These are phyloP conservation scores for Harringtonia aguacate DNA, from an alignment of 2,329 filamentous ascomycete species.

Conservation along the genomic window DNA sequence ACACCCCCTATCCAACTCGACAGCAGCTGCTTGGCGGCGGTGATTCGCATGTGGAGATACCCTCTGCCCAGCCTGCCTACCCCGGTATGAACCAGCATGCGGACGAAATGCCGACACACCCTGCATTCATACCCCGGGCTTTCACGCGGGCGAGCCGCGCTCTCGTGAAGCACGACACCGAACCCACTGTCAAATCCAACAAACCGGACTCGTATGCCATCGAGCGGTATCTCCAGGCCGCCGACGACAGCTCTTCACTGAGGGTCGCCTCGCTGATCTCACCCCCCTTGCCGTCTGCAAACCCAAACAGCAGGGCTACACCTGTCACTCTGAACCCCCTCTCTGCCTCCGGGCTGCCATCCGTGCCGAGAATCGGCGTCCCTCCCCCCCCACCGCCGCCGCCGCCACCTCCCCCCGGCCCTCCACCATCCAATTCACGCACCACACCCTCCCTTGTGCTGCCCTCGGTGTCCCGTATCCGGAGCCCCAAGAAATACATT, in stretches of 20 bases:
- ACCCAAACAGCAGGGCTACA: constrained; percentile 1
- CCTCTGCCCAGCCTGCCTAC: background rate
- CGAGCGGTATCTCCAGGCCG: constrained; percentile 24
- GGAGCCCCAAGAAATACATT: constrained; percentile 28
- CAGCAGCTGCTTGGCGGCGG: background rate
- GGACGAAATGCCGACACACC: constrained; percentile 33
- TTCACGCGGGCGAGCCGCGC: constrained; percentile 5
- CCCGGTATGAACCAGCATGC: background rate
- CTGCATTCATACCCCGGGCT: constrained; percentile 32
- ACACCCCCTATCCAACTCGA: background rate
- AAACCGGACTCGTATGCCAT: constrained; percentile 22
- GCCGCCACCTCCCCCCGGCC: too few relatives aligned
- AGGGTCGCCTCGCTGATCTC: constrained; percentile 5
- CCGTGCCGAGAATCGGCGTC: background rate
- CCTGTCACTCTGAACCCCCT: too few relatives aligned
- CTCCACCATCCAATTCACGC: background rate
- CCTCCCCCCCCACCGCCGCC: too few relatives aligned
- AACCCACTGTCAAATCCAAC: background rate
- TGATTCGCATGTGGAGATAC: background rate
- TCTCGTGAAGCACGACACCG: background rate
- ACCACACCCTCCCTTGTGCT: constrained; percentile 24
- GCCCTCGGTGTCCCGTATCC: constrained; percentile 26
- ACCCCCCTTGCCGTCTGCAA: background rate
- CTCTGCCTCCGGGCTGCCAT: background rate
- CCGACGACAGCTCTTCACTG: constrained; percentile 8